Evolutionary conservation across 106 monocot species (phyloP), one percentile per base, ranked within the genome.

Genomic region (Dendrobium huoshanense): DNA sequence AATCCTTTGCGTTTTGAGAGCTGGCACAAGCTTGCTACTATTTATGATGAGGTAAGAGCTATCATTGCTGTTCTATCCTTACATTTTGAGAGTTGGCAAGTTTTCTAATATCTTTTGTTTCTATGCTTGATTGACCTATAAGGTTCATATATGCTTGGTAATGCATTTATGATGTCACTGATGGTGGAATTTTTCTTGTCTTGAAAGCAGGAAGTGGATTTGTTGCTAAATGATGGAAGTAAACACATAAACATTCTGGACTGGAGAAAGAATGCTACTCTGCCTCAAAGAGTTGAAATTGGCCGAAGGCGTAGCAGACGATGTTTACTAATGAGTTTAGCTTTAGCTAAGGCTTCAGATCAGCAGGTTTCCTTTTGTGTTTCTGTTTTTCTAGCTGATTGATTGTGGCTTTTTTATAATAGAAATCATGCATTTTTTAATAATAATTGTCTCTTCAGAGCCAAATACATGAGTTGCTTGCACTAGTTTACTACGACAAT

Each of bases 1-100:
- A 99, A 99, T 85, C 95, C 95, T 13, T 55, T 93, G 68, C 95
- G 86, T 24, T 99, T 95, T 88, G 92, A 99, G 87, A 99, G 95
- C 82, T 99, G 99, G 99, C 99, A 93, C 83, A 95, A 93, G 87
- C 99, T 99, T 88, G 95, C 99, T 54, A 91, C 93, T 86, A 88
- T 99, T 27, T 95, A 95, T 89, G 99, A 99, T 84, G 99, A 99
- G 90, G 93, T 93, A 84, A 9, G 78, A 29, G 9, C 9, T 67
- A 20, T 72, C 5, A 47, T 5, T 72, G 22, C 43, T 29, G 42
- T n/a, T 15, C 4, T 37, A 51, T 73, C 22, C 29, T 18, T 81
- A n/a, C 5, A 16, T 55, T 20, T 73, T 41, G 42, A 81, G 6
- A 61, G 7, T 31, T 78, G 76, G 7, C 67, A 48, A 15, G 24